Conservation (phyloP, 2,329 filamentous ascomycete species). For the Cladosporium sp. region DNA sequence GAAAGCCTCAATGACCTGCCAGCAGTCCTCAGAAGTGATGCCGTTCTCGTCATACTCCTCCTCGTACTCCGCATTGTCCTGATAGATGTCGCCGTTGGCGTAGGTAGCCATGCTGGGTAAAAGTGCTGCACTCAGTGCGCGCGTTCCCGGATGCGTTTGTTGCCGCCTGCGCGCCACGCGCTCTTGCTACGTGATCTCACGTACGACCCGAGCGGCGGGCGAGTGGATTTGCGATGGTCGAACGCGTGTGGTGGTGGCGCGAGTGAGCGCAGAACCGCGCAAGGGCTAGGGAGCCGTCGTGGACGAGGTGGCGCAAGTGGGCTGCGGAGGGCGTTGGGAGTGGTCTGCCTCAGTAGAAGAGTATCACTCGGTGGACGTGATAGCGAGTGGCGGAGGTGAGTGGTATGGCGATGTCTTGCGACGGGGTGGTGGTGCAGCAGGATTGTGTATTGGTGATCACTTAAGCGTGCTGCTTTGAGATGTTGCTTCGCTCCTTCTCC, state of each 20-base stretch:
- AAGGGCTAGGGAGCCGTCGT: background rate
- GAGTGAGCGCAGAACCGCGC: conserved; percentile 13
- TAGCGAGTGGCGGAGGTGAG: conserved; percentile 17
- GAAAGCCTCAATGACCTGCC: conserved; percentile 95
- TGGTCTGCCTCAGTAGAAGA: background rate
- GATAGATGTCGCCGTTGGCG: conserved; percentile 19
- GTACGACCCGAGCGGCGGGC: background rate
- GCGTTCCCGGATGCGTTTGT: conserved; percentile 5
- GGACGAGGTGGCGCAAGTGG: conserved; percentile 6
- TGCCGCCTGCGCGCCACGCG: conserved; percentile 16
- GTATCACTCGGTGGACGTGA: background rate
- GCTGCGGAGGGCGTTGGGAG: background rate
- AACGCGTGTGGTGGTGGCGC: conserved; percentile 13
- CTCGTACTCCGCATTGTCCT: conserved; percentile 22
- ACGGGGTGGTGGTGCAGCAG: conserved; percentile 1
- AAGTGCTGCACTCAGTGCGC: conserved; percentile 11
- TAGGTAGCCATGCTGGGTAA: conserved; percentile 21
- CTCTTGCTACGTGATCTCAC: conserved; percentile 9
- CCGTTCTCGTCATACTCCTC: conserved; percentile 32
- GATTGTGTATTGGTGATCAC: conserved; percentile 9
- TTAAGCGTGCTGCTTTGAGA: conserved; percentile 15
- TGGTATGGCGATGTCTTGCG: conserved; percentile 5
- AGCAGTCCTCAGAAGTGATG: conserved; percentile 97
- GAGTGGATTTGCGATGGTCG: background rate
- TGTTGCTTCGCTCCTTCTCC: conserved; percentile 14